These are phyloP conservation scores for Domatiomyces globalis DNA, from an alignment of 2,329 filamentous ascomycete species.

Conservation along the genomic window DNA sequence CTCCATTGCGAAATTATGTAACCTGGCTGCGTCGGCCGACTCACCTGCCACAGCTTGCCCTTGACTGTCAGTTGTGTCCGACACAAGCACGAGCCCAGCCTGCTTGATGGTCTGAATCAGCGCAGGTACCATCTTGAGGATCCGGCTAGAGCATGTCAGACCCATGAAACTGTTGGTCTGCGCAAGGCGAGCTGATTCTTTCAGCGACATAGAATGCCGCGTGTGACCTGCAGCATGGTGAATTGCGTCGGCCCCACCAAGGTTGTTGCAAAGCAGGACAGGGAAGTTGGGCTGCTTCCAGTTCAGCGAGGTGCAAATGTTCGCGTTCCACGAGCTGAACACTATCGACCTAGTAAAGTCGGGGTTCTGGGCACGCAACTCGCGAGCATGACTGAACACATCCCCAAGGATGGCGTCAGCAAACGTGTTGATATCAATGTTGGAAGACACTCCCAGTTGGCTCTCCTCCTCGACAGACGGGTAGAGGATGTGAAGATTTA, in stretches of 20 bases:
- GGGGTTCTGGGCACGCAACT: constrained; percentile 49
- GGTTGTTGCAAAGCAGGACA: constrained; percentile 85
- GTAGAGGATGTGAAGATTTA: constrained; percentile 86
- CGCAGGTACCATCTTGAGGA: constrained; percentile 84
- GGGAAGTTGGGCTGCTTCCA: constrained; percentile 99
- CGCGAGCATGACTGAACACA: constrained; percentile 80
- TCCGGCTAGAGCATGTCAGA: constrained; percentile 70
- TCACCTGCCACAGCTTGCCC: constrained; percentile 13
- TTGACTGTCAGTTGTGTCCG: constrained; percentile 59
- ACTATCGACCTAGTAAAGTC: constrained; percentile 73
- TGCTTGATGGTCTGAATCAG: constrained; percentile 89
- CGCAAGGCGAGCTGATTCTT: constrained; percentile 84
- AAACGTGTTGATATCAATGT: constrained; percentile 70
- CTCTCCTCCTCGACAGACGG: constrained; percentile 63
- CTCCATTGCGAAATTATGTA: constrained; percentile 39
- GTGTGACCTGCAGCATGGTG: constrained; percentile 29
- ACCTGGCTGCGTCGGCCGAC: constrained; percentile 18
- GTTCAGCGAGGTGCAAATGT: constrained; percentile 84
- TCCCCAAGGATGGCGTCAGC: constrained; percentile 70
- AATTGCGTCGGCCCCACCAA: constrained; percentile 39
- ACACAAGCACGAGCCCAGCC: constrained; percentile 79
- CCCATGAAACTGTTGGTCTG: constrained; percentile 98
- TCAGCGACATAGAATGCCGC: constrained; percentile 55
- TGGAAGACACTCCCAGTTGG: constrained; percentile 53
- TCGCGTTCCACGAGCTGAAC: constrained; percentile 84